phyloP scores from a whole-genome alignment of 2,329 filamentous ascomycete genomes.

The Pyrenophora teres region DNA sequence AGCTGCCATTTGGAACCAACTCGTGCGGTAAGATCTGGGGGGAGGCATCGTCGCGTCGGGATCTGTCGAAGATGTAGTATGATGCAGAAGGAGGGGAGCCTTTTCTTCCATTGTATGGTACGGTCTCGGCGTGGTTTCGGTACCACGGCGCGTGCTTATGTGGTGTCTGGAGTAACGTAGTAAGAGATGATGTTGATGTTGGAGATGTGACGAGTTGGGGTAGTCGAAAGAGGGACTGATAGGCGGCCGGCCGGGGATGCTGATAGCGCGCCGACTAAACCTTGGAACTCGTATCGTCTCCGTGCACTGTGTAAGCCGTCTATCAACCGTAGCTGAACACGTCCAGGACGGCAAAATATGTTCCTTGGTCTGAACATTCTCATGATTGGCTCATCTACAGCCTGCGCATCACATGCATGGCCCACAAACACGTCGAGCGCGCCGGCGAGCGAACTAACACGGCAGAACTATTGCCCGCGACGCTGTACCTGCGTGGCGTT shows the following conservation, averaged over 20 bases:
- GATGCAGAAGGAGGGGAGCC: constrained; percentile 33
- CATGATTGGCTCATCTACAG: not conserved
- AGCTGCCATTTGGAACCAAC: constrained; percentile 33
- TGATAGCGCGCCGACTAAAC: constrained; percentile 16
- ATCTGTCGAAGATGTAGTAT: constrained; percentile 5
- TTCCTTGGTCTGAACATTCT: too few relatives aligned
- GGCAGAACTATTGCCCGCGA: constrained; percentile 14
- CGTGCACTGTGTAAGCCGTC: constrained; percentile 1
- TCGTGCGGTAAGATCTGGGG: constrained; percentile 11
- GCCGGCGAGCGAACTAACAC: constrained; percentile 1
- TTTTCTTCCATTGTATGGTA: constrained; percentile 35
- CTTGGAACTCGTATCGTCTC: not conserved
- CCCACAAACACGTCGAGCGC: not conserved
- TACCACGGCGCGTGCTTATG: too few relatives aligned
- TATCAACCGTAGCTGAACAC: not conserved
- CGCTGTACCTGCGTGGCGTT: constrained; percentile 10
- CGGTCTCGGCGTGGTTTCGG: constrained; percentile 1
- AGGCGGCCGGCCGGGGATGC: constrained; percentile 8
- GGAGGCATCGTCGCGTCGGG: constrained; percentile 19
- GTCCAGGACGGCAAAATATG: not conserved
- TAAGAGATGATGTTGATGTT: constrained; percentile 1
- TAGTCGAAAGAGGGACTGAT: constrained; percentile 15
- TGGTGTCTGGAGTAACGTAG: constrained; percentile 1
- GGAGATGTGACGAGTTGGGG: constrained; percentile 5
- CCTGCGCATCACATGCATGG: not conserved